Evolutionary conservation across 257 asterid species (phyloP), one percentile per base, ranked within the genome.

Genomic region (Solanum tacnaense): DNA sequence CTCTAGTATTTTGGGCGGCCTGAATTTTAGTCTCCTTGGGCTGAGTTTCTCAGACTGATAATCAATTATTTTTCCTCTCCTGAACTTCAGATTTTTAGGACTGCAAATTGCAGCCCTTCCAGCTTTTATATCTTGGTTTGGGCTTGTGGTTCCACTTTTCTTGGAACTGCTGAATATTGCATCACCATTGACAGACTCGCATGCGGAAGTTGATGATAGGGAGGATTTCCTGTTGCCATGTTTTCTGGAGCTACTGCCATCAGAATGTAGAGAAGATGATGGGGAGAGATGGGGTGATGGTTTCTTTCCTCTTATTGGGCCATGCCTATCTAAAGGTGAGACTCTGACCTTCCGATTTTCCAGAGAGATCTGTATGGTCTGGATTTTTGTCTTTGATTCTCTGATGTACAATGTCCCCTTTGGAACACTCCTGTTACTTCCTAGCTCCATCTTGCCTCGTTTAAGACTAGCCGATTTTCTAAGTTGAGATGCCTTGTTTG

Each of bases 401-500:
- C 41, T 81, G 85, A 81, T 81, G 85, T 46, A 29, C 39, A 81
- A 12, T 49, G 56, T 49, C 58, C 38, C 56, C 84, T 49, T 78
- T 16, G 88, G 88, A 71, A 70, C 46, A 44, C 67, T n/a, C 25
- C 81, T 62, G 21, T 71, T 27, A 35, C 39, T 46, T 46, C 68
- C 68, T 81, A 27, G 68, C 27, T 46, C 85, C 85, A 46, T 29
- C 67, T 79, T 79, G 67, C 12, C 85, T 46, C 20, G 85, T 29
- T 81, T 81, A 29, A 46, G 85, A 81, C 18, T 81, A 81, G 68
- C 29, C 10, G 9, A 46, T 81, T 49, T 46, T 27, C 41, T 81
- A 15, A 81, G 68, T 81, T 9, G 68, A 81, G 70, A 75, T 71
- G 91, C 92, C 84, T 90, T 94, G 90, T 93, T 94, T 4, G 91